Conservation (phyloP, 345 rosid genomes). For the Lepidium aucheri region DNA sequence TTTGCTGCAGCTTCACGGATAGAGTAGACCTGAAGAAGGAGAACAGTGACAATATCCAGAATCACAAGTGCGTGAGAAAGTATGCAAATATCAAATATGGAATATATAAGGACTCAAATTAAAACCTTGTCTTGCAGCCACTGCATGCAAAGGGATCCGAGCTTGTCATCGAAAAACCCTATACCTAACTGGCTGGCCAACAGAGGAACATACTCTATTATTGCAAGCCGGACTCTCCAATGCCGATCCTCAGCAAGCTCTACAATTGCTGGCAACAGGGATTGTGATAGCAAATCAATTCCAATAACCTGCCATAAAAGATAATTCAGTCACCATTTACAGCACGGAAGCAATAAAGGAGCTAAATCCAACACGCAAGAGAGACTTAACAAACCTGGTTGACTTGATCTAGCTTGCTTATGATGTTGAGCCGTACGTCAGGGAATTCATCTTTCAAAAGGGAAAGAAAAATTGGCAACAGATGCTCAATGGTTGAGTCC, state of each 20-base stretch:
- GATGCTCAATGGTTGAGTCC: constrained; percentile 95
- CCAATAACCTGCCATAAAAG: constrained; percentile 71
- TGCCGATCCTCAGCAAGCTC: constrained; percentile 99
- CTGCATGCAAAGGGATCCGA: constrained; percentile 93
- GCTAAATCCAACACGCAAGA: background rate
- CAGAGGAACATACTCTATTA: constrained; percentile 91
- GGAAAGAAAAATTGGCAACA: constrained; percentile 93
- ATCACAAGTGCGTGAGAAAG: background rate
- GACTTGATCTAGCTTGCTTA: constrained; percentile 99
- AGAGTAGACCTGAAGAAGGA: constrained; percentile 50
- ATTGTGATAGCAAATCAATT: constrained; percentile 89
- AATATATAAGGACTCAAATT: background rate
- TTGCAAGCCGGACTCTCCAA: constrained; percentile 98
- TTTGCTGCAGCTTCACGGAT: constrained; percentile 85
- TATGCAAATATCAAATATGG: background rate
- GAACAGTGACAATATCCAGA: constrained; percentile 5
- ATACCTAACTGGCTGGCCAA: constrained; percentile 96
- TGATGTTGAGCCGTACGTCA: constrained; percentile 94
- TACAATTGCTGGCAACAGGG: constrained; percentile 91
- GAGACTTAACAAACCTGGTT: constrained; percentile 64
- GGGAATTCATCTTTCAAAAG: constrained; percentile 98
- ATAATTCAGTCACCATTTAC: background rate
- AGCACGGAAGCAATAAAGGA: background rate
- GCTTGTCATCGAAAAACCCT: constrained; percentile 87
- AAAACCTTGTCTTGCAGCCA: constrained; percentile 94